phyloP scores from a whole-genome alignment of 345 rosid genomes.

The Bruguiera gymnorhiza region DNA sequence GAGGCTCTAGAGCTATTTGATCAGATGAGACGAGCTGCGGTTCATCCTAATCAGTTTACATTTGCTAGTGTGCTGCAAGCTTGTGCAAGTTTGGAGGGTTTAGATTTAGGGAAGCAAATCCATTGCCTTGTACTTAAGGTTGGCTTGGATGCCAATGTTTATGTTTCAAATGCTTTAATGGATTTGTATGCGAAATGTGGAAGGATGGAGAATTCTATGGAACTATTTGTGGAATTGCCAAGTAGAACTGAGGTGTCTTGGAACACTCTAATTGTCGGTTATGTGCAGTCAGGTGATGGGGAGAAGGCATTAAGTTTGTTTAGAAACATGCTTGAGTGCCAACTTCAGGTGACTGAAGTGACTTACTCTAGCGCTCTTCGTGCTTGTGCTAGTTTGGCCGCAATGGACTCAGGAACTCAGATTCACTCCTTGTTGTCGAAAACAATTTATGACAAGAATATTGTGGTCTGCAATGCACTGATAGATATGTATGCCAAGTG shows the following conservation, averaged over 20 bases:
- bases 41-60: conserved; percentile 73
- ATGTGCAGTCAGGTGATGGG: conserved; percentile 43
- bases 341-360: conserved; percentile 62
- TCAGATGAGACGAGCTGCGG: conserved; percentile 56
- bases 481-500: conserved; percentile 96
- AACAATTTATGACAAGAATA: conserved; percentile 46
- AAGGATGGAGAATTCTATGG: conserved; percentile 51
- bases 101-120: conserved; percentile 60
- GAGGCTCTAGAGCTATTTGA: conserved; percentile 60
- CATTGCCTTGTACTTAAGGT: conserved; percentile 56
- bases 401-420: conserved; percentile 65
- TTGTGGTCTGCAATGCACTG: conserved; percentile 67
- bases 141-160: conserved; percentile 48
- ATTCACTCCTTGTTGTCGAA: conserved; percentile 61
- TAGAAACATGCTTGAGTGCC: conserved; percentile 47
- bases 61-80: conserved; percentile 68
- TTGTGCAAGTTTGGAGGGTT: conserved; percentile 48
- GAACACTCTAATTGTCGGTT: conserved; percentile 86
- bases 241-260: conserved; percentile 64
- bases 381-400: conserved; percentile 79
- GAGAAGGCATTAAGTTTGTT: conserved; percentile 65
- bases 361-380: conserved; percentile 69
- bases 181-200: conserved; percentile 82
- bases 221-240: conserved; percentile 49
- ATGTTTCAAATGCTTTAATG: conserved; percentile 74